A percentile compares a stretch with the other conserved stretches of the same genome.
phyloP scores from a whole-genome alignment of 1,139 yeast species.

The Geotrichum aggregatum region DNA sequence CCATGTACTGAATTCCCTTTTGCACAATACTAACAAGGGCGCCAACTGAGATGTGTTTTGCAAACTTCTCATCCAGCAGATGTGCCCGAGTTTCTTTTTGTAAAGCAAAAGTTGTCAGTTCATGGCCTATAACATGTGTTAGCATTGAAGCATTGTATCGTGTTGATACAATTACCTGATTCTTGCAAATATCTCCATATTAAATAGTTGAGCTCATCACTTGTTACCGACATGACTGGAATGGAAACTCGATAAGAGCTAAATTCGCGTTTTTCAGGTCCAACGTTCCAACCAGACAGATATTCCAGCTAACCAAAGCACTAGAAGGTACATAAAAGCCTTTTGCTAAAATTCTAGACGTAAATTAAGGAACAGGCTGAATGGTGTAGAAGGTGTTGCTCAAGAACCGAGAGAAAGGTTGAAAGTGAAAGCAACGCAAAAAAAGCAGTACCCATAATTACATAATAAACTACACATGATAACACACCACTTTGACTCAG shows the following conservation, averaged over 20 bases:
- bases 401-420: neutral
- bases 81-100: conserved; percentile 69
- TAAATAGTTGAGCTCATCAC: conserved; percentile 81
- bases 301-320: neutral
- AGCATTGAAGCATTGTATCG: too few relatives aligned
- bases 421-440: neutral
- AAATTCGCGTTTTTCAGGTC: neutral
- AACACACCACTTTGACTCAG: neutral
- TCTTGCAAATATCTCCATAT: conserved; percentile 94
- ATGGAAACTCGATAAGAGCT: neutral
- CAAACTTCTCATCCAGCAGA: conserved; percentile 51
- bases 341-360: neutral
- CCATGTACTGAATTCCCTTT: conserved; percentile 72
- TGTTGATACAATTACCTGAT: conserved; percentile 63
- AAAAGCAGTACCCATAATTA: neutral
- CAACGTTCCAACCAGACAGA: neutral
- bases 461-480: neutral
- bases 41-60: conserved; percentile 59
- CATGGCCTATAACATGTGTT: conserved; percentile 41
- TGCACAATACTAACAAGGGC: conserved; percentile 76
- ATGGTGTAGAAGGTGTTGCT: neutral
- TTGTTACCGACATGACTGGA: conserved; percentile 65
- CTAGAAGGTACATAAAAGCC: neutral
- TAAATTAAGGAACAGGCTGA: neutral
- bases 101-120: conserved; percentile 74